phyloP scores from a whole-genome alignment of 2,329 filamentous ascomycete genomes.

The Penicillium sumatraense region DNA sequence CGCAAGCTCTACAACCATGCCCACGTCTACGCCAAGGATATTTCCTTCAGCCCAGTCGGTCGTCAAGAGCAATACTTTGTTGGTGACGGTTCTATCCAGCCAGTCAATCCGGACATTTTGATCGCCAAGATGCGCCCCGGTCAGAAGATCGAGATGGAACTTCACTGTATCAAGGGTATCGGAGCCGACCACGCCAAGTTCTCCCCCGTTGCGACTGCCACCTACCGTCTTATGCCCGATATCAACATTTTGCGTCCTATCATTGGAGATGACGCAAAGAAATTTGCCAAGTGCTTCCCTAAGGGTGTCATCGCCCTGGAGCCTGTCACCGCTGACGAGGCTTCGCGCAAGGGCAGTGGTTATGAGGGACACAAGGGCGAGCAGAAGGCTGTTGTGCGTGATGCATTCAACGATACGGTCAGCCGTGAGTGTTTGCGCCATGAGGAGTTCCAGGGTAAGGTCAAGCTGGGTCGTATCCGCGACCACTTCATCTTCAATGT shows the following conservation, averaged over 20 bases:
- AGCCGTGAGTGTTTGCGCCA: conserved; percentile 91
- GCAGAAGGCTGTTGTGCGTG: conserved; percentile 81
- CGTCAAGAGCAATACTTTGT: conserved; percentile 71
- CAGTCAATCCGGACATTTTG: conserved; percentile 89
- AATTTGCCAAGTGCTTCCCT: conserved; percentile 90
- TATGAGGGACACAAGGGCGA: conserved; percentile 79
- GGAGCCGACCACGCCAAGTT: conserved; percentile 96
- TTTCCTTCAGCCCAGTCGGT: conserved; percentile 77
- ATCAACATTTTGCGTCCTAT: conserved; percentile 87
- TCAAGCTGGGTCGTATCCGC: conserved; percentile 83
- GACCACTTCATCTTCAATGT: conserved; percentile 98
- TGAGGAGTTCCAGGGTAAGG: conserved; percentile 91
- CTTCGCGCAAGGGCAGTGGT: conserved; percentile 61
- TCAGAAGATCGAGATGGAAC: conserved; percentile 81
- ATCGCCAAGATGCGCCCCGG: conserved; percentile 92
- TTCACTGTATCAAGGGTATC: conserved; percentile 94
- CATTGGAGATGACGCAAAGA: conserved; percentile 80
- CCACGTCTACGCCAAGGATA: conserved; percentile 77
- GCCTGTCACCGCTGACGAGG: conserved; percentile 70
- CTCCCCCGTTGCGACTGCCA: conserved; percentile 92
- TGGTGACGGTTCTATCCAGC: conserved; percentile 69
- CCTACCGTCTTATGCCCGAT: conserved; percentile 85
- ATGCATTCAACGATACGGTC: conserved; percentile 93
- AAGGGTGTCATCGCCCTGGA: conserved; percentile 83
- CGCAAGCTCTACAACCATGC: conserved; percentile 83